phyloP scores from a whole-genome alignment of 305 asterid species.

The Lippia alba region DNA sequence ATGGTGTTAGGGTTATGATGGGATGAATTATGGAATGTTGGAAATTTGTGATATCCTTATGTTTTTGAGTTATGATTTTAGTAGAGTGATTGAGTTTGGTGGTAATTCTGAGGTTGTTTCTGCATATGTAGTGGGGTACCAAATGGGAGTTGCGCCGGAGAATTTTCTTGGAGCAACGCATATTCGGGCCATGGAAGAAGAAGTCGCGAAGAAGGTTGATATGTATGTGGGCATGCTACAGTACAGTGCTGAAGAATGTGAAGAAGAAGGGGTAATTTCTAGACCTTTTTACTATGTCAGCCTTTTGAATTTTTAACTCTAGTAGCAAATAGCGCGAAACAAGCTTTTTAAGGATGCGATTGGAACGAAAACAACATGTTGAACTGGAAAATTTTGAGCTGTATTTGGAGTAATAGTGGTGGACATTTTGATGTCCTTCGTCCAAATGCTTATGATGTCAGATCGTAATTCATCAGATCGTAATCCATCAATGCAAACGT shows the following conservation, averaged over 20 bases:
- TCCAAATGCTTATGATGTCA: too few relatives aligned
- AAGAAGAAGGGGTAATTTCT: constrained; percentile 63
- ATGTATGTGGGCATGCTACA: constrained; percentile 57
- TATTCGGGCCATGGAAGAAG: constrained; percentile 67
- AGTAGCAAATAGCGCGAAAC: constrained; percentile 2
- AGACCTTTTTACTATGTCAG: constrained; percentile 10
- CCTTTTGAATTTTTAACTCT: constrained; percentile 15
- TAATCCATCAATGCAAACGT: too few relatives aligned
- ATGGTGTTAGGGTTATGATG: constrained; percentile 6
- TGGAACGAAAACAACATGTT: too few relatives aligned
- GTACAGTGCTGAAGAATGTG: constrained; percentile 69
- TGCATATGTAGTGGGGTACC: constrained; percentile 67
- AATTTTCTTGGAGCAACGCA: constrained; percentile 65
- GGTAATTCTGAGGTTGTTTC: constrained; percentile 21
- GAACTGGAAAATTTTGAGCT: too few relatives aligned
- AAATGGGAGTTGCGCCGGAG: constrained; percentile 63
- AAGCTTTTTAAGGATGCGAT: too few relatives aligned
- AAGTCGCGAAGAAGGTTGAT: constrained; percentile 64
- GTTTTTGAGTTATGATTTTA: neutral
- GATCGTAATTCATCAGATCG: too few relatives aligned
- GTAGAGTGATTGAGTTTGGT: neutral
- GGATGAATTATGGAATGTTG: neutral
- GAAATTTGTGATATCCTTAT: neutral
- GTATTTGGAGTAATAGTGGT: too few relatives aligned
- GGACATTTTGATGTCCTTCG: too few relatives aligned